A percentile compares a stretch with the other conserved stretches of the same genome.
phyloP scores from a whole-genome alignment of 768 basidiomycete species.

The Tricholoma matsutake region DNA sequence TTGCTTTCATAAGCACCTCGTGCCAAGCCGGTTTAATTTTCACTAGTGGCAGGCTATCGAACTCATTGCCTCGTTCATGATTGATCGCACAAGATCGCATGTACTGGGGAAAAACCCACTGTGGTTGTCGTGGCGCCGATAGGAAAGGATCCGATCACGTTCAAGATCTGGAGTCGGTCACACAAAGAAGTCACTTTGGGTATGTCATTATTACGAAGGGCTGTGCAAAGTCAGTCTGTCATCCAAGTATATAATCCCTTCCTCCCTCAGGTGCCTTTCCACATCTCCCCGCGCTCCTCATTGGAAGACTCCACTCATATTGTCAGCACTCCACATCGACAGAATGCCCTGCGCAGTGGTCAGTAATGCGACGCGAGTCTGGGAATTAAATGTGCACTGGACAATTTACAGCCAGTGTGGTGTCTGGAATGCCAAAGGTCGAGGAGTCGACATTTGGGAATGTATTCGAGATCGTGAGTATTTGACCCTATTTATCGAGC shows the following conservation, averaged over 20 bases:
- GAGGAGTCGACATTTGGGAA: constrained; percentile 75
- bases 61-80: constrained; percentile 4
- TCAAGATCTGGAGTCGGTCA: constrained; percentile 7
- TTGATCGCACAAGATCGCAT: neutral
- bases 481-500: constrained; percentile 1
- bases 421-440: constrained; percentile 64
- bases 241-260: constrained; percentile 17
- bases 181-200: constrained; percentile 10
- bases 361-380: constrained; percentile 64
- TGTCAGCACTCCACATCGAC: neutral
- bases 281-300: constrained; percentile 6
- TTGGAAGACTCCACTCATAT: neutral
- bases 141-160: constrained; percentile 12
- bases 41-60: neutral
- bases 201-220: constrained; percentile 18
- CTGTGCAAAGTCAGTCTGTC: constrained; percentile 18
- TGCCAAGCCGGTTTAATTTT: neutral
- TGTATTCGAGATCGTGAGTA: constrained; percentile 66
- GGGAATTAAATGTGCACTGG: constrained; percentile 71
- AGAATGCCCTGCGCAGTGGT: constrained; percentile 48
- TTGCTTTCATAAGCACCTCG: neutral
- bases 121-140: constrained; percentile 3
- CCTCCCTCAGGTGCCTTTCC: neutral
- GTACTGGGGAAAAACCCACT: neutral
- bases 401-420: constrained; percentile 63